Evolutionary conservation across 352 stramenopile genomes (phyloP), one percentile per base, ranked within the genome.

Genomic region (Pythium apleroticum): DNA sequence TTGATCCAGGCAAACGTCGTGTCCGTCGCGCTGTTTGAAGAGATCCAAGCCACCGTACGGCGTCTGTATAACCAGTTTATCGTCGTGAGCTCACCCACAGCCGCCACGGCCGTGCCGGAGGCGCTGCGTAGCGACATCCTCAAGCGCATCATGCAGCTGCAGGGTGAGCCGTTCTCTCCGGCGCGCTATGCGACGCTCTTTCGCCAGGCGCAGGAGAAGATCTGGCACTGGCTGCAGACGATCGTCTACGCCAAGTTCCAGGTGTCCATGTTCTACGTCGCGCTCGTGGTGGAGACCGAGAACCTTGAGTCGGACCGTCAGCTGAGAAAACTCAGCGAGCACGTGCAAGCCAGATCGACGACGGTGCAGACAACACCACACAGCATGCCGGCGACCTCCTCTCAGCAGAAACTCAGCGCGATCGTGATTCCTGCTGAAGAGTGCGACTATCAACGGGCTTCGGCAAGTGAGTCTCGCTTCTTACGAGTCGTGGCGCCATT

Each of bases 161-260:
- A 93, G 62, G 79, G 80, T 28, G 84, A 93, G 57, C 78, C 84
- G 17, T 93, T 93, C 59, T 90, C 84, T 2, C 81, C 84, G 3
- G 77, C 80, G 4, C 68, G 81, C 22, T 93, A 91, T 33, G 84
- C 82, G 6, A 81, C 65, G 41, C 68, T 93, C 43, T 93, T 90
- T 60, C 81, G 82, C n/a, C 71, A 72, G 12, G 81, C 84, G 0
- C 84, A 93, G 63, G 81, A 93, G 35, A 75, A 77, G 31, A 80
- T 93, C 53, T 88, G 78, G 78, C 65, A 83, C 52, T 93, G 84
- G 84, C 72, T 93, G 41, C 73, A 86, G 50, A 72, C 71, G 1
- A 74, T 79, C 11, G 69, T 90, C n/a, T 89, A 90, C 46, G 71
- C 76, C 3, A 75, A 73, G 14, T 93, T 91, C 63, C 73, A 82